Conservation (phyloP, 345 rosid genomes). For the Acer saccharum region DNA sequence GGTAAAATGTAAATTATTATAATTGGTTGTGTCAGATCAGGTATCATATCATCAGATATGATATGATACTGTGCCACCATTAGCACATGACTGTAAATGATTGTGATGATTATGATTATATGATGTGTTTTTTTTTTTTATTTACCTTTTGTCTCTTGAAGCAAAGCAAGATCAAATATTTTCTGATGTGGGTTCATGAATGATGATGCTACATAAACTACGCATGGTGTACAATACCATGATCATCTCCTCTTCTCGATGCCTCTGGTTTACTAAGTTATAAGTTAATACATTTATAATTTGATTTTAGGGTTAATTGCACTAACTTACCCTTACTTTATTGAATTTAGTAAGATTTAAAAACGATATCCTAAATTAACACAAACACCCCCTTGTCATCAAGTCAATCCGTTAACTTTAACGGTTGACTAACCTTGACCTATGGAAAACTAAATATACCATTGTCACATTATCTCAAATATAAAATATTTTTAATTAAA, state of each 20-base stretch:
- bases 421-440: too few relatives aligned
- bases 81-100: slow-evolving; percentile 30
- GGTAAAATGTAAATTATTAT: neutral
- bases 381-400: too few relatives aligned
- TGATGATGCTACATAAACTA: neutral
- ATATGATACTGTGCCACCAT: neutral
- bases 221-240: slow-evolving; percentile 15
- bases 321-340: too few relatives aligned
- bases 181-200: neutral
- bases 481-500: too few relatives aligned
- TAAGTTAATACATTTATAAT: too few relatives aligned
- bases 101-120: slow-evolving; percentile 22
- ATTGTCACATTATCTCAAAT: too few relatives aligned
- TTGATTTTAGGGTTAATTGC: too few relatives aligned
- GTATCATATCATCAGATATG: neutral
- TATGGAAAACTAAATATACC: too few relatives aligned
- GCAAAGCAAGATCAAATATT: neutral
- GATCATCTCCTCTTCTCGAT: neutral
- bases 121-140: neutral
- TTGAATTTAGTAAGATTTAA: too few relatives aligned
- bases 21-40: slow-evolving; percentile 11
- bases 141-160: neutral
- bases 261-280: neutral
- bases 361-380: too few relatives aligned
- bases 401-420: too few relatives aligned